Evolutionary conservation across 2,329 filamentous ascomycete species (phyloP).

Genomic region (Camptophora hylomeconis): DNA sequence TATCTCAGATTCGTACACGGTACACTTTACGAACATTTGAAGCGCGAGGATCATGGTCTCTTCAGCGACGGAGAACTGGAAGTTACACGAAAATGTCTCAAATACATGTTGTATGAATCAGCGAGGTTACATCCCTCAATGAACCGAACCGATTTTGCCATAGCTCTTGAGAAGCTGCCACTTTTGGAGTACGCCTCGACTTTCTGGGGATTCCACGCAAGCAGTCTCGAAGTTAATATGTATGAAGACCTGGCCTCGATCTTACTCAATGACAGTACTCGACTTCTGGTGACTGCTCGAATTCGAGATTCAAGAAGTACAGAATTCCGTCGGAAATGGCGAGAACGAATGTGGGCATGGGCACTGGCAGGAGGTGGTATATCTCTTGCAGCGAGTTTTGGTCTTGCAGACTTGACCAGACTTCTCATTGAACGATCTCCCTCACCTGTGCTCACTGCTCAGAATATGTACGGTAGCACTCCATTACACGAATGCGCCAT

Average conservation of each 20-base stretch:
- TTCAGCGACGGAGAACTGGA: constrained; percentile 20
- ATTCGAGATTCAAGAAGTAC: constrained; percentile 9
- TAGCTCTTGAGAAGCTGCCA: constrained; percentile 7
- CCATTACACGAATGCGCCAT: constrained; percentile 14
- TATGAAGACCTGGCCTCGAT: constrained; percentile 9
- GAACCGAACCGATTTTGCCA: constrained; percentile 5
- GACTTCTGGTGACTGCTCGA: constrained; percentile 10
- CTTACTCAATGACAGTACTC: constrained; percentile 7
- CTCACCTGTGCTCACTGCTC: constrained; percentile 10
- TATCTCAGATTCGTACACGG: constrained; percentile 24
- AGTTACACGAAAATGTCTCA: constrained; percentile 14
- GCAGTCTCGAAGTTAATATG: constrained; percentile 1
- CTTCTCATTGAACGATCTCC: constrained; percentile 8
- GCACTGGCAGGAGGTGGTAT: constrained; percentile 12
- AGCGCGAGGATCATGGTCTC: constrained; percentile 20
- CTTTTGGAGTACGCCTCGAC: constrained; percentile 14
- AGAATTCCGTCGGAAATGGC: constrained; percentile 7
- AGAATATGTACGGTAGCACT: constrained; percentile 18
- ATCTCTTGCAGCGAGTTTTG: constrained; percentile 11
- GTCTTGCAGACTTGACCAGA: constrained; percentile 11
- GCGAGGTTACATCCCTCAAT: constrained; percentile 7
- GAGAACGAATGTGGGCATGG: constrained; percentile 8
- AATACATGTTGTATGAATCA: constrained; percentile 10
- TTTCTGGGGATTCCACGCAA: constrained; percentile 15
- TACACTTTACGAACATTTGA: constrained; percentile 23